These are phyloP conservation scores for Pseudogymnoascus sp. DNA, from an alignment of 2,329 filamentous ascomycete genomes.

Conservation along the genomic window DNA sequence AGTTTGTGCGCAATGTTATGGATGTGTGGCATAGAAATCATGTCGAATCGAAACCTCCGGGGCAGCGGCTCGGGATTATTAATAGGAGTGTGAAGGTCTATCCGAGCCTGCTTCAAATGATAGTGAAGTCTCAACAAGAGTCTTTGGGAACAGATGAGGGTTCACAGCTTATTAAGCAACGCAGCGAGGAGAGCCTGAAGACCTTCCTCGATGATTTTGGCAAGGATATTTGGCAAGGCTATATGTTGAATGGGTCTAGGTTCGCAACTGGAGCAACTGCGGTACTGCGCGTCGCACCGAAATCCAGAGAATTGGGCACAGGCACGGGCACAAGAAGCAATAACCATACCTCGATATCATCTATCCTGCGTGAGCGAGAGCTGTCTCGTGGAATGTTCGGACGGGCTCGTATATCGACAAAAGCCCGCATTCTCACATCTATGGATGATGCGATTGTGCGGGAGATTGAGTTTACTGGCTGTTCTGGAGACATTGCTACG, in stretches of 20 bases:
- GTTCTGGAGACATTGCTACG: slow-evolving; percentile 54
- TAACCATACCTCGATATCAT: slow-evolving; percentile 8
- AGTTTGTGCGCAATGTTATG: not conserved
- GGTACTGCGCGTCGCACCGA: not conserved
- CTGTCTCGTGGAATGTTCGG: slow-evolving; percentile 18
- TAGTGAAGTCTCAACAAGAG: slow-evolving; percentile 11
- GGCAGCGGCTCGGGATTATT: not conserved
- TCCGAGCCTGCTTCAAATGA: not conserved
- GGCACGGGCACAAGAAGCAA: not conserved
- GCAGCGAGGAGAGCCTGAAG: not conserved
- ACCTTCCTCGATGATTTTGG: not conserved
- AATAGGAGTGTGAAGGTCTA: not conserved
- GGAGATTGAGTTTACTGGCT: slow-evolving; percentile 50
- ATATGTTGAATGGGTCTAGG: not conserved
- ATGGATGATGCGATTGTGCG: slow-evolving; percentile 46
- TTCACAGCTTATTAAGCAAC: not conserved
- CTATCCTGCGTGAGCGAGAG: slow-evolving; percentile 23
- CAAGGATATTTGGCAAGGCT: not conserved
- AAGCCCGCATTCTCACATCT: slow-evolving; percentile 15
- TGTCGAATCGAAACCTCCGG: not conserved
- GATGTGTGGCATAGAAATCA: not conserved
- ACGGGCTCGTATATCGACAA: slow-evolving; percentile 19
- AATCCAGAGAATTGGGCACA: not conserved
- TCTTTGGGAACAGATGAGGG: slow-evolving; percentile 16
- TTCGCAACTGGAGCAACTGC: not conserved